Conservation (phyloP, 2,329 filamentous ascomycete genomes). For the Pezicula neosporulosa region DNA sequence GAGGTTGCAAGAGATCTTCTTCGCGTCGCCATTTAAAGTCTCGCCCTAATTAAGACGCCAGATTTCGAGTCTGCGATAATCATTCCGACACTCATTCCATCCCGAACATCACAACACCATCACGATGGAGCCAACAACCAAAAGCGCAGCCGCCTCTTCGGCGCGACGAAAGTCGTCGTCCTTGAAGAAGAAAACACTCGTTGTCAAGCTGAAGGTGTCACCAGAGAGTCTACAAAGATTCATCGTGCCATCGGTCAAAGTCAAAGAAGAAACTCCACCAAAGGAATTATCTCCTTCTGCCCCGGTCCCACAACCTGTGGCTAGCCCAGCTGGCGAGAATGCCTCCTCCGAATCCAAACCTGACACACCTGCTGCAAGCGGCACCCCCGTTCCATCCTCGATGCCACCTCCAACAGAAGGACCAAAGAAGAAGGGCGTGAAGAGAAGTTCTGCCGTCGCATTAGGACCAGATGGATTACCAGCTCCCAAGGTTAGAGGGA, state of each 20-base stretch:
- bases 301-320: constrained; percentile 23
- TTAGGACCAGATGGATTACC: constrained; percentile 48
- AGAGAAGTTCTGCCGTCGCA: constrained; percentile 66
- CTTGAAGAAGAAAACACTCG: constrained; percentile 25
- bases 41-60: neutral
- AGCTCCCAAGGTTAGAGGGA: constrained; percentile 68
- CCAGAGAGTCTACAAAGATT: constrained; percentile 48
- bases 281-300: constrained; percentile 35
- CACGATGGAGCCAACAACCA: constrained; percentile 22
- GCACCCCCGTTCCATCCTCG: constrained; percentile 49
- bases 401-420: constrained; percentile 61
- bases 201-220: constrained; percentile 52
- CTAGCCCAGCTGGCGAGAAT: constrained; percentile 47
- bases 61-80: neutral
- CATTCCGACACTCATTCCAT: neutral
- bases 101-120: constrained; percentile 6
- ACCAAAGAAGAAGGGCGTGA: constrained; percentile 71
- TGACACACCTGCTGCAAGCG: constrained; percentile 53
- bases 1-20: neutral
- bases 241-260: constrained; percentile 37
- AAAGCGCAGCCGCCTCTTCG: constrained; percentile 11
- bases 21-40: neutral
- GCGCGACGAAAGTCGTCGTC: constrained; percentile 21
- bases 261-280: constrained; percentile 38
- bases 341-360: constrained; percentile 54